Evolutionary conservation across 306 rosid species (phyloP), one percentile per base, ranked within the genome.

Genomic region (Trifolium fragiferum): DNA sequence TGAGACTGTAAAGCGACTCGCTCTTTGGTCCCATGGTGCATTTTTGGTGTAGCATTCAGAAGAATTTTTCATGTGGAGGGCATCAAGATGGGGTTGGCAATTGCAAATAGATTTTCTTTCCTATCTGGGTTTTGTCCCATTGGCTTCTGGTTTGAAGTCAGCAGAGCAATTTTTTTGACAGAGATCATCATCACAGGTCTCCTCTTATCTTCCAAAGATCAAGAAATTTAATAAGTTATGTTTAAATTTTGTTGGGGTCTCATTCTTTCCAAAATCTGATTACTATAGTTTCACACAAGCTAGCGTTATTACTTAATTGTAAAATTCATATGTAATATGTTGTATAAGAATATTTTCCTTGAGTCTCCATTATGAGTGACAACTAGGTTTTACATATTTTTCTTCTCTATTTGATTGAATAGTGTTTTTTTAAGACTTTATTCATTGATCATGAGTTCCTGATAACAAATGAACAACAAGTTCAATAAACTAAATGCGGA

Each of bases 41-140:
- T 81, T 80, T 65, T 41, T 81, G 72, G 23, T 83, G 63, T 78
- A 60, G 82, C 80, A 78, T 71, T 74, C 20, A 43, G 78, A 66
- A 82, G 51, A 33, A 66, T 66, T 76, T 49, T 70, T 47, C 77
- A 75, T 66, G 38, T 55, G 44, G 76, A n/a, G 80, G 83, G 73
- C 75, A 63, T 38, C 66, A 64, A 81, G 80, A 61, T 75, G 72
- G 75, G 54, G 60, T 15, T 84, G 37, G 37, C 77, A 65, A 78
- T 62, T 84, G 55, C 77, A 65, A 78, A 70, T 47, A 33, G 2
- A 30, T 73, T 53, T 51, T 66, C 74, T 25, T 35, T 61, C 44
- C 65, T 23, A 54, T 79, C 66, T 74, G 44, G 76, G 57, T 74
- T 32, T 35, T 44, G 13, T 53, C 43, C 67, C 44, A 30, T 51